Percentiles rank a stretch among this genome's conserved stretches.
Conservation (phyloP, 164 flowering plant species). For the Magnolia officinalis region DNA sequence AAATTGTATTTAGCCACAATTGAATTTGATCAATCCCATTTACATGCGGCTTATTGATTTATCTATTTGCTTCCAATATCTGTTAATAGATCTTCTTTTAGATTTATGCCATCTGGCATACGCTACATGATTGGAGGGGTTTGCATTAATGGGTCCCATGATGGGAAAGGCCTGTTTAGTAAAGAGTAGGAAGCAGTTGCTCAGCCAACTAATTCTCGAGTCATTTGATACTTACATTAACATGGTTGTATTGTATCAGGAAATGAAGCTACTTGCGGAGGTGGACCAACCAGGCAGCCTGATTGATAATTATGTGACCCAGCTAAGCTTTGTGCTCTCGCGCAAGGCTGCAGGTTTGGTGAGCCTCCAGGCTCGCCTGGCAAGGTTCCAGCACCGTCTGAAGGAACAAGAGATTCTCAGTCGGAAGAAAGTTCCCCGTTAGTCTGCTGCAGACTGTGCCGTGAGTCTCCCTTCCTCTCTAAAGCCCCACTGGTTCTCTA, state of each 20-base stretch:
- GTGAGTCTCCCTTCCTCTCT: background rate
- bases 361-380: constrained; percentile 94
- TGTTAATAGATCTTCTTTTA: too few species aligned
- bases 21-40: too few species aligned
- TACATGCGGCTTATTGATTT: too few species aligned
- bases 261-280: constrained; percentile 93
- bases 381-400: constrained; percentile 91
- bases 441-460: background rate
- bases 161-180: background rate
- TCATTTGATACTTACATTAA: background rate
- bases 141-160: background rate
- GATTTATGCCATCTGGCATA: too few species aligned
- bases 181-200: background rate
- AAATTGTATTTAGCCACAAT: too few species aligned
- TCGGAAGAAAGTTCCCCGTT: constrained; percentile 74
- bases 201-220: background rate
- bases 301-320: constrained; percentile 87
- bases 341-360: constrained; percentile 93
- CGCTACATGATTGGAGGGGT: too few species aligned
- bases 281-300: constrained; percentile 96
- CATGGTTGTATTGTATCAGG: constrained; percentile 38
- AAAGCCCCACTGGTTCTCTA: background rate
- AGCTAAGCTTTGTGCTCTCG: constrained; percentile 86
- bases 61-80: too few species aligned
- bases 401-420: constrained; percentile 97